These are phyloP conservation scores for Ganoderma boninense DNA, from an alignment of 1,284 basidiomycete genomes.

Conservation along the genomic window DNA sequence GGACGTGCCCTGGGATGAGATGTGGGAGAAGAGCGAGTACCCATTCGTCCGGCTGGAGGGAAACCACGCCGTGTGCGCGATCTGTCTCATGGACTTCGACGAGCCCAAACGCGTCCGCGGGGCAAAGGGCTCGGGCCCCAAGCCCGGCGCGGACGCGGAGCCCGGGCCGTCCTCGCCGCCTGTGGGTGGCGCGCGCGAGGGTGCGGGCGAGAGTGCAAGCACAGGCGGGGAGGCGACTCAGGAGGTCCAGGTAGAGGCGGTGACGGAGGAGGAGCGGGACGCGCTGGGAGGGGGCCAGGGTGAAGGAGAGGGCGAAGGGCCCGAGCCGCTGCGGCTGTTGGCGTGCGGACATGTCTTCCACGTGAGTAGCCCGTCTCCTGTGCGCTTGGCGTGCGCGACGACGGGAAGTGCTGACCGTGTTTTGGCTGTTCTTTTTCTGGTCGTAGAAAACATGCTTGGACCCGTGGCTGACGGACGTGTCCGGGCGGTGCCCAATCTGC, in stretches of 20 bases:
- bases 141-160: slow-evolving; percentile 18
- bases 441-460: slow-evolving; percentile 79
- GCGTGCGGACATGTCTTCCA: slow-evolving; percentile 85
- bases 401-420: not conserved
- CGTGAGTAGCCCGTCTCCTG: slow-evolving; percentile 52
- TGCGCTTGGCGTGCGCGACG: slow-evolving; percentile 1
- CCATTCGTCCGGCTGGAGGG: slow-evolving; percentile 78
- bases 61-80: slow-evolving; percentile 82
- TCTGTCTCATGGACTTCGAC: slow-evolving; percentile 85
- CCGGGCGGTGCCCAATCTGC: slow-evolving; percentile 82
- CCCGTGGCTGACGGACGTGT: slow-evolving; percentile 80
- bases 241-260: slow-evolving; percentile 48
- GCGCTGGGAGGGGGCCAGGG: slow-evolving; percentile 43
- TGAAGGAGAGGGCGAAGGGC: slow-evolving; percentile 73
- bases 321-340: slow-evolving; percentile 76
- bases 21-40: slow-evolving; percentile 61
- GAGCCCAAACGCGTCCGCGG: slow-evolving; percentile 62
- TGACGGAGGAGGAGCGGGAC: slow-evolving; percentile 49
- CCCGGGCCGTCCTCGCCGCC: slow-evolving; percentile 13
- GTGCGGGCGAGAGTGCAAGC: slow-evolving; percentile 18
- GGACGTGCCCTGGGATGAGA: slow-evolving; percentile 55
- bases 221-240: slow-evolving; percentile 12
- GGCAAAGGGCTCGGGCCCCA: slow-evolving; percentile 33
- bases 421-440: not conserved
- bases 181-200: slow-evolving; percentile 6